Conservation (phyloP, 805 yeast species). For the Metschnikowia santaceciliae region DNA sequence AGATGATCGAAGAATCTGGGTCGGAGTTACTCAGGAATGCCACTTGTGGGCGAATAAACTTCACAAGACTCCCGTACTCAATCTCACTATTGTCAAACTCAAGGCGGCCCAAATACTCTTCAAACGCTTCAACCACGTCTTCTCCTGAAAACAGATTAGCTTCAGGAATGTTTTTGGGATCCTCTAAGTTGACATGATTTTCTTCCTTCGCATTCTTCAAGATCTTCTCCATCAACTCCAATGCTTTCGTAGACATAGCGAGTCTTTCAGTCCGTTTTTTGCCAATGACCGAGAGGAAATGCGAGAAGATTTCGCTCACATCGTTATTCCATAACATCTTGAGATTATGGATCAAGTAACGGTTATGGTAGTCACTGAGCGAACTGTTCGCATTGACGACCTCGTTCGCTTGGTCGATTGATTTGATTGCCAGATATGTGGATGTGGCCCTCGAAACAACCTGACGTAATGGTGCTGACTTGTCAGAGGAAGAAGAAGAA, state of each 20-base stretch:
- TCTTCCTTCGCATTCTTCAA: constrained; percentile 21
- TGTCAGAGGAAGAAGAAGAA: background rate
- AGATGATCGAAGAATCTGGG: constrained; percentile 44
- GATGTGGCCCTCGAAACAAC: constrained; percentile 14
- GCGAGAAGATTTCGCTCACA: constrained; percentile 59
- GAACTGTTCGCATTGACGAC: constrained; percentile 21
- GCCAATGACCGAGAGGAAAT: constrained; percentile 46
- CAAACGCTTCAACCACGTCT: constrained; percentile 45
- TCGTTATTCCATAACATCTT: constrained; percentile 75
- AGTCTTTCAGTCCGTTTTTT: constrained; percentile 42
- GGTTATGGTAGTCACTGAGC: constrained; percentile 50
- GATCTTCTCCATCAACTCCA: constrained; percentile 44
- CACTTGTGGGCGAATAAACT: constrained; percentile 76
- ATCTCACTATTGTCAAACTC: constrained; percentile 38
- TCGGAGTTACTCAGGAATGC: constrained; percentile 53
- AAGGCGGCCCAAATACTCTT: constrained; percentile 46
- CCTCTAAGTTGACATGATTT: constrained; percentile 8
- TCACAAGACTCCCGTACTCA: constrained; percentile 58
- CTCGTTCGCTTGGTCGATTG: constrained; percentile 23
- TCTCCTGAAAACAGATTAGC: constrained; percentile 21
- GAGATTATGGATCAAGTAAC: constrained; percentile 69
- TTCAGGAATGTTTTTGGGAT: constrained; percentile 6
- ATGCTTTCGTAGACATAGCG: constrained; percentile 47
- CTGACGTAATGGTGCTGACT: constrained; percentile 4
- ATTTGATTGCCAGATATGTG: constrained; percentile 27